Evolutionary conservation across 2,329 filamentous ascomycete species (phyloP).

Genomic region (Aspergillus sp.): DNA sequence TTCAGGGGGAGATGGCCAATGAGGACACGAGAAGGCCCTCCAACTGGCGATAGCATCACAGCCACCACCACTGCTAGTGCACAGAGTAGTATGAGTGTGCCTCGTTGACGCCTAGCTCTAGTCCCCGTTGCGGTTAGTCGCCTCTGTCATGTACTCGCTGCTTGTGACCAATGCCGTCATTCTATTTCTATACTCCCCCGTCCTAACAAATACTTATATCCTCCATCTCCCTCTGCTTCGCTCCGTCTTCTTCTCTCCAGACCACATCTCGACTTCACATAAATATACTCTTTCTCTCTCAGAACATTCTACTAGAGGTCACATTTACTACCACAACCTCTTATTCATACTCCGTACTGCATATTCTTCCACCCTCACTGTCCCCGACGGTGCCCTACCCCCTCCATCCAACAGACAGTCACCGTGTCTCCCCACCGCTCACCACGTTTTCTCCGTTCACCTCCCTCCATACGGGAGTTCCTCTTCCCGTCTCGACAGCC

Average conservation of each 20-base stretch:
- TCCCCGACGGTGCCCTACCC: not conserved
- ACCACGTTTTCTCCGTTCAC: conserved; percentile 11
- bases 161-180: not conserved
- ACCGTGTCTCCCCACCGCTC: conserved; percentile 29
- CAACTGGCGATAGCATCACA: not conserved
- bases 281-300: no score
- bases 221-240: not conserved
- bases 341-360: not conserved
- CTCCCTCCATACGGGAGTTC: conserved; percentile 18
- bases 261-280: no score
- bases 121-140: not conserved
- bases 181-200: not conserved
- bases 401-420: conserved; percentile 14
- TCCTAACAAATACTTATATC: not conserved
- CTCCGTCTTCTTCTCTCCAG: not conserved
- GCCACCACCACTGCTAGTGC: not conserved
- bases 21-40: not conserved
- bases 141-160: no score
- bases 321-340: not conserved
- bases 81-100: not conserved
- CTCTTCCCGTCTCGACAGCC: conserved; percentile 13
- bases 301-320: not conserved
- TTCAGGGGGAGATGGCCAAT: not conserved
- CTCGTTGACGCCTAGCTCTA: not conserved
- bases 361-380: not conserved